Base-by-base conservation (phyloP, 106 monocot species). In the Apostasia shenzhenica region DNA sequence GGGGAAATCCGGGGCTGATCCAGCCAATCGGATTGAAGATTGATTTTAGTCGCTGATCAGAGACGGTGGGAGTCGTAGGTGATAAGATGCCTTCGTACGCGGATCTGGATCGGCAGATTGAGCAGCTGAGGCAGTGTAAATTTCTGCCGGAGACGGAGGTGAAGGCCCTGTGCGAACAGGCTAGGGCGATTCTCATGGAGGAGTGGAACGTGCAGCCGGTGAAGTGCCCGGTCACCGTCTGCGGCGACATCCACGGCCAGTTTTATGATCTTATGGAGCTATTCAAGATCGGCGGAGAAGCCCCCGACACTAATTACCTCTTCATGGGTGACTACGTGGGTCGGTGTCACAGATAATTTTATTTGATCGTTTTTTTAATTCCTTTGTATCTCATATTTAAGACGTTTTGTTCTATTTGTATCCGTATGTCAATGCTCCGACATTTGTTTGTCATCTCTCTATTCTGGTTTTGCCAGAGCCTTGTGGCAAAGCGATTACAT, bases 41-140 rank as follows among this genome's bases (percentile, higher is more conserved):
- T 50, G 59, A 59, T 41, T 49, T 51, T 4, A 50, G 40, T 46
- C 49, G 37, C 50, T 8, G 58, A 63, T 64, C 69, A 11, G 55
- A 26, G 65, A 7, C 26, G 13, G 45, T 57, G 51, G 54, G 40
- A 57, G 11, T 38, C 45, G 7, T 10, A 41, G 67, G 4, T 39
- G 51, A 8, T 56, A 46, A 41, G 77, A 87, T 83, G 87, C 82
- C 81, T 60, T 67, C 82, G 72, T 77, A 87, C 71, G 74, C 69
- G 75, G 91, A 91, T 85, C 87, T 91, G 72, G 87, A 91, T 63
- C 84, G 82, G 3, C 91, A 91, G 84, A 91, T 91, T 85, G 87
- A 77, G 84, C 91, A 80, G 57, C 82, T 91, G 61, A 73, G 87
- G 62, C 84, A 87, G 56, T 91, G 91, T 77, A 87, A 87, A 67